Base-by-base conservation (phyloP, 2,329 filamentous ascomycete genomes). In the Zarea fungicola region DNA sequence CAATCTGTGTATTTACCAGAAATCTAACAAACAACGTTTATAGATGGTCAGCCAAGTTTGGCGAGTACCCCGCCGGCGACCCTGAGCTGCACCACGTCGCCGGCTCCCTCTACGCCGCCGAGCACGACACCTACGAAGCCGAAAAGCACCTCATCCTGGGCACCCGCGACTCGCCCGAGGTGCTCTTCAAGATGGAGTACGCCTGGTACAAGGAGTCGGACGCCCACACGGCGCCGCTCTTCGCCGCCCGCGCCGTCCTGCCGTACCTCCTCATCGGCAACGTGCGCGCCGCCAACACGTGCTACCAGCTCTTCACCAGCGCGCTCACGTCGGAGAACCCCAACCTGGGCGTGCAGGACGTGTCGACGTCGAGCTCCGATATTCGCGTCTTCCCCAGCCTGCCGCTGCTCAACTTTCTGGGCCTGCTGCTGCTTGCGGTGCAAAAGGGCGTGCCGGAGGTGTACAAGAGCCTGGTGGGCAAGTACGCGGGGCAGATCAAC, bases 341-440 rank as follows among this genome's bases (percentile, higher is more conserved):
- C 37, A 64, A 66, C 23, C 78, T 95, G n/a, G 78, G 76, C 31
- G 83, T 87, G 6, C 89, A 97, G 67, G 83, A 90, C 60, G 87
- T 96, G 46, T 87, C 85, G 62, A 87, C 84, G 58, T 75, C 80
- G 36, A 81, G 74, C 37, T 82, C 83, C 48, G 89, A 95, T 54
- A 69, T 87, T 37, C 84, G 86, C 54, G 80, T 97, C 52, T 97
- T 95, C 67, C 91, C 92, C 0, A 89, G 87, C 51, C 72, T 99
- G 54, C 93, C 93, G n/a, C 78, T 99, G 48, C 77, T 99, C 60
- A 99, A 99, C 71, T 97, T 97, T 70, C 77, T 97, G 50, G 88
- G 85, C 25, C 73, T 99, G 56, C 72, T 99, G 42, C 72, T 97
- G 44, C 75, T 96, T 45, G 86, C 89, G 16, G 80, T 95, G 28